A percentile compares a stretch with the other conserved stretches of the same genome.
phyloP scores from a whole-genome alignment of 2,329 filamentous ascomycete genomes.

The Penicillium brasilianum region DNA sequence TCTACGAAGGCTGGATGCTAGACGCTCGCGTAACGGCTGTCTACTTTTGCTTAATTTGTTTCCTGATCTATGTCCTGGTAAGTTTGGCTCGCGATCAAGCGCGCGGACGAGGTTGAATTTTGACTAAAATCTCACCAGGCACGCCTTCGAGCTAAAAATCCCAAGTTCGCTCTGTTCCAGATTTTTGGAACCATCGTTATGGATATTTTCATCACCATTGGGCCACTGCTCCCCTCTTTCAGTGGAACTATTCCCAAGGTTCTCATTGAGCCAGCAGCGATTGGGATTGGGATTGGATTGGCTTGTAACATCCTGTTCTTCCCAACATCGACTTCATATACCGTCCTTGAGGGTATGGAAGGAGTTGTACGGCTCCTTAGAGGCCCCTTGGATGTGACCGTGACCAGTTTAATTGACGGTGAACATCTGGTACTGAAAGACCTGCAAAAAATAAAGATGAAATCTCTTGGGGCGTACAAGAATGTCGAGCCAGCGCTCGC shows the following conservation, averaged over 20 bases:
- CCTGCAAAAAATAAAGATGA: conserved; percentile 38
- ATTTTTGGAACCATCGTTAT: conserved; percentile 56
- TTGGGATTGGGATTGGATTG: conserved; percentile 53
- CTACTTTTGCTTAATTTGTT: conserved; percentile 46
- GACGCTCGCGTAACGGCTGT: conserved; percentile 52
- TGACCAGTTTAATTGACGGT: conserved; percentile 22
- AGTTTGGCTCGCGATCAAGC: neutral
- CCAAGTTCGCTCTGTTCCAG: conserved; percentile 53
- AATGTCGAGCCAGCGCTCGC: conserved; percentile 46
- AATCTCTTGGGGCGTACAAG: conserved; percentile 46
- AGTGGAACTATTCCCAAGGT: conserved; percentile 45
- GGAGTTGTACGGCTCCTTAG: conserved; percentile 36
- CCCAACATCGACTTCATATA: conserved; percentile 56
- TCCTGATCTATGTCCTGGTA: conserved; percentile 53
- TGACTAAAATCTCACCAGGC: conserved; percentile 35
- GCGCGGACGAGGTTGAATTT: neutral
- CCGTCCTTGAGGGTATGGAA: conserved; percentile 45
- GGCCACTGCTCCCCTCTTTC: conserved; percentile 51
- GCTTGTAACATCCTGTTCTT: conserved; percentile 55
- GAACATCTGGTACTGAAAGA: conserved; percentile 27
- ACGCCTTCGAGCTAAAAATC: conserved; percentile 52
- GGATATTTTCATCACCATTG: conserved; percentile 54
- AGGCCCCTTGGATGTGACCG: conserved; percentile 40
- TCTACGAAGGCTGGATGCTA: conserved; percentile 55
- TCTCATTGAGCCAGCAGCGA: conserved; percentile 53